Percentiles rank a stretch among this genome's conserved stretches.
These are phyloP conservation scores for Talaromyces sp. DNA, from an alignment of 2,329 filamentous ascomycete genomes.

Conservation along the genomic window DNA sequence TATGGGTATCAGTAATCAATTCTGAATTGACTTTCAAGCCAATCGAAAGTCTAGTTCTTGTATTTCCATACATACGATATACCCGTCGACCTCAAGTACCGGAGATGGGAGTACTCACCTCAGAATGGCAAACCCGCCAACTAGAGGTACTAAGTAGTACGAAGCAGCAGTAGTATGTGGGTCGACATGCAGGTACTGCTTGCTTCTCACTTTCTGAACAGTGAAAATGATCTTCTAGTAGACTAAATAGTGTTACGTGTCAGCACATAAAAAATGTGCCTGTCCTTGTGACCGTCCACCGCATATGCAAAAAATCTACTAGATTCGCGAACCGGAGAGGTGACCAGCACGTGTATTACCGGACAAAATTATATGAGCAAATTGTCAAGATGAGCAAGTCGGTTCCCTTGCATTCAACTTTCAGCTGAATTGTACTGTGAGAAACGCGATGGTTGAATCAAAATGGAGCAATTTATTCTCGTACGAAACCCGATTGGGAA, in stretches of 20 bases:
- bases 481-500: background rate
- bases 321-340: background rate
- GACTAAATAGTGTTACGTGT: no score
- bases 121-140: background rate
- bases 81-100: no score
- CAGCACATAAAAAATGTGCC: background rate
- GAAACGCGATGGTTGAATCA: background rate
- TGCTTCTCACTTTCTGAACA: background rate
- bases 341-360: background rate
- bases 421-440: no score
- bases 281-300: background rate
- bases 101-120: background rate
- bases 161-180: background rate
- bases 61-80: no score
- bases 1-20: background rate
- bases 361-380: no score
- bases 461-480: background rate
- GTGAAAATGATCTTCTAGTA: background rate
- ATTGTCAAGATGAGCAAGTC: background rate
- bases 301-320: background rate
- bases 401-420: no score
- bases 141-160: no score
- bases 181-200: background rate
- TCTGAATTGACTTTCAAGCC: no score
- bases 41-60: background rate